Percentiles rank a stretch among this genome's conserved stretches.
Conservation (phyloP, 1,284 basidiomycete genomes). For the Phylloboletellus chloephorus region DNA sequence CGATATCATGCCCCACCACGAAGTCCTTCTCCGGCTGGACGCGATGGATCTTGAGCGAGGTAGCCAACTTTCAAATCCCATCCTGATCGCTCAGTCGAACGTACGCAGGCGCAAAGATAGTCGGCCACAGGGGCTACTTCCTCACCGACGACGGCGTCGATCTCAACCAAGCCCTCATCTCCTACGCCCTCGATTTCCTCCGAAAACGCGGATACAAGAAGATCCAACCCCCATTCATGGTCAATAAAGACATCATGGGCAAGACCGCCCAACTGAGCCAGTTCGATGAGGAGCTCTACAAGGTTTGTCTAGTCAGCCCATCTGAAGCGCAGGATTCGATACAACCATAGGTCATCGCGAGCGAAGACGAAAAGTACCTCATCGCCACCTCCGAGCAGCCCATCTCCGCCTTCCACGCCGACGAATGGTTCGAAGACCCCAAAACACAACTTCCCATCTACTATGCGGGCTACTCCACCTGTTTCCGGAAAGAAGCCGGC, state of each 20-base stretch:
- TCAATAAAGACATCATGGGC: slow-evolving; percentile 96
- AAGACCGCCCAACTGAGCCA: slow-evolving; percentile 97
- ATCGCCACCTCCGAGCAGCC: slow-evolving; percentile 99
- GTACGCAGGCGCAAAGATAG: slow-evolving; percentile 88
- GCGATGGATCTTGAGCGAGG: slow-evolving; percentile 96
- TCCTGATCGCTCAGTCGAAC: slow-evolving; percentile 37
- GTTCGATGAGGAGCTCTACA: slow-evolving; percentile 98
- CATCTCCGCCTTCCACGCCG: slow-evolving; percentile 91
- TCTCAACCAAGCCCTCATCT: slow-evolving; percentile 94
- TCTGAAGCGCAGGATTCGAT: slow-evolving; percentile 3
- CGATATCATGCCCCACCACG: slow-evolving; percentile 91
- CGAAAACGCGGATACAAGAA: slow-evolving; percentile 84
- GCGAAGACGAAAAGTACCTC: slow-evolving; percentile 96
- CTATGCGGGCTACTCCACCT: slow-evolving; percentile 87
- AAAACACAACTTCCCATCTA: slow-evolving; percentile 85
- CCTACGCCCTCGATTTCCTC: slow-evolving; percentile 93
- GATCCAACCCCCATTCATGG: slow-evolving; percentile 96
- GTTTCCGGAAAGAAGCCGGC: slow-evolving; percentile 98
- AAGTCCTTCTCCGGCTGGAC: slow-evolving; percentile 89
- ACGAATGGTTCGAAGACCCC: slow-evolving; percentile 96
- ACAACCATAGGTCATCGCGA: slow-evolving; percentile 64
- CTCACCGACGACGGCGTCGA: slow-evolving; percentile 94
- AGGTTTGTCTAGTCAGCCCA: slow-evolving; percentile 43
- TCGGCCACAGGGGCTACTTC: slow-evolving; percentile 96
- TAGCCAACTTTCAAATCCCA: slow-evolving; percentile 23